Evolutionary conservation across 148 eudicot genomes (phyloP).

Genomic region (Arbutus unedo): DNA sequence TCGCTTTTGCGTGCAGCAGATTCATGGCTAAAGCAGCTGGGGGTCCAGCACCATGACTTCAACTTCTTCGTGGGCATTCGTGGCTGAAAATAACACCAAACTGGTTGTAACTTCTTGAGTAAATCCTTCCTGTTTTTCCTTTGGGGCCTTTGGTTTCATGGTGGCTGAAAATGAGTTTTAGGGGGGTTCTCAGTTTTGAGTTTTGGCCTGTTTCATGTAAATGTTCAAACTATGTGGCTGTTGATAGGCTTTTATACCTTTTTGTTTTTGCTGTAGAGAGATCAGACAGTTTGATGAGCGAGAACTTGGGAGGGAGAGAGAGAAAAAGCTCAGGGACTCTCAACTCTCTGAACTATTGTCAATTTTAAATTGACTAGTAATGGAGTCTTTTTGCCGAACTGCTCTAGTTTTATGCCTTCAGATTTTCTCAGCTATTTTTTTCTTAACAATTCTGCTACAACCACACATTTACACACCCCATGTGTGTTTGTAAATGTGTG

Average conservation of each 20-base stretch:
- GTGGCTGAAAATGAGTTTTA: background rate
- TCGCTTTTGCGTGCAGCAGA: constrained; percentile 75
- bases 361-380: constrained; percentile 5
- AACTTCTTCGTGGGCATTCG: constrained; percentile 68
- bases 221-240: background rate
- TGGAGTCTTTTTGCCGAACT: constrained; percentile 3
- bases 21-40: constrained; percentile 89
- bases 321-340: background rate
- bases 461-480: too few relatives aligned
- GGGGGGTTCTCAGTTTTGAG: background rate
- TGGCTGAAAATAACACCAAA: constrained; percentile 39
- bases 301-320: background rate
- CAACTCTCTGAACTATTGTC: constrained; percentile 11
- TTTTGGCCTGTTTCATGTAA: background rate
- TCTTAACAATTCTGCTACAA: too few relatives aligned
- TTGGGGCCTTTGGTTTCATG: constrained; percentile 6
- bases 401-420: background rate
- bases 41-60: constrained; percentile 92
- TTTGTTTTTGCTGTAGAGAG: background rate
- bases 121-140: background rate
- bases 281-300: constrained; percentile 9
- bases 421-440: background rate
- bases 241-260: background rate
- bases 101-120: background rate
- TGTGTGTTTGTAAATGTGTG: too few relatives aligned